phyloP scores from a whole-genome alignment of 768 basidiomycete genomes.

The Naematelia encephala region DNA sequence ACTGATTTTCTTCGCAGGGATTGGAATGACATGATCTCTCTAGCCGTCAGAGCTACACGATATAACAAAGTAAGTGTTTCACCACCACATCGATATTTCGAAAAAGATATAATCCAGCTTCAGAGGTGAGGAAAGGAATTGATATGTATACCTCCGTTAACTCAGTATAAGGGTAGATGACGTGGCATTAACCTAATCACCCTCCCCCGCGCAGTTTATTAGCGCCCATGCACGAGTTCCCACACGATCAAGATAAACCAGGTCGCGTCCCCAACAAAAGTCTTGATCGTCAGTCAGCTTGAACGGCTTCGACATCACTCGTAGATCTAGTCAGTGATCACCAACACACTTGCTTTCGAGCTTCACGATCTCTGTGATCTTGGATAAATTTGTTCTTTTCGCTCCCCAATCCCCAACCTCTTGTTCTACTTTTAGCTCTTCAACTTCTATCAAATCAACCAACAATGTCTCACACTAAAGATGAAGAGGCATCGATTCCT shows the following conservation, averaged over 20 bases:
- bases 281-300: background rate
- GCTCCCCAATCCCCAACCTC: too few species aligned
- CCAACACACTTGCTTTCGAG: too few species aligned
- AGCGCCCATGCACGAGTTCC: background rate
- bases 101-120: too few species aligned
- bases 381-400: too few species aligned
- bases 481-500: conserved; percentile 37
- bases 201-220: background rate
- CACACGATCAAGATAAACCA: background rate
- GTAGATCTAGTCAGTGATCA: too few species aligned
- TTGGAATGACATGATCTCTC: conserved; percentile 7
- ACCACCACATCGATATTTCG: too few species aligned
- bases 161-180: background rate
- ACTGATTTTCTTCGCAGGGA: conserved; percentile 17
- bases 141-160: background rate
- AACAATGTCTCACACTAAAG: conserved; percentile 11
- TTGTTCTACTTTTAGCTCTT: background rate
- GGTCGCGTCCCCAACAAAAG: background rate
- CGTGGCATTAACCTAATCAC: background rate
- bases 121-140: background rate
- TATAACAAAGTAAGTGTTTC: background rate
- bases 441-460: background rate
- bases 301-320: too few species aligned
- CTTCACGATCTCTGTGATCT: too few species aligned
- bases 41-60: background rate